Conservation (phyloP, 345 rosid species). For the Euclidium syriacum region DNA sequence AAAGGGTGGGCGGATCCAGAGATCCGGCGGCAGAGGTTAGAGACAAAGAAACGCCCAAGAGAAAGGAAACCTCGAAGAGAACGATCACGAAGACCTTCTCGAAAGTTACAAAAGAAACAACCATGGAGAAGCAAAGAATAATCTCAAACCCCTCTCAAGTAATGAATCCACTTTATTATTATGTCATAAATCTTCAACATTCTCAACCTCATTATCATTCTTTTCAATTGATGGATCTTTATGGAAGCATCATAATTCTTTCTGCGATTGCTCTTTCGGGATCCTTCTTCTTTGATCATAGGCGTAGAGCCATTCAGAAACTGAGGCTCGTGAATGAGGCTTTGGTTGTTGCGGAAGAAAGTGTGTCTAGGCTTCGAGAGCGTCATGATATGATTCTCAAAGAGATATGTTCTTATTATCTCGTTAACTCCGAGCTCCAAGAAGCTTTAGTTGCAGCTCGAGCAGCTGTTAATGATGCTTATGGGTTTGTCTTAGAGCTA, state of each 20-base stretch:
- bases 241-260: constrained; percentile 25
- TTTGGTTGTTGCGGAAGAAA: constrained; percentile 47
- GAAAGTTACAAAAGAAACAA: constrained; percentile 15
- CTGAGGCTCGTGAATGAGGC: constrained; percentile 47
- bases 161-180: constrained; percentile 13
- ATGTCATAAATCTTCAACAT: neutral
- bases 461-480: constrained; percentile 44
- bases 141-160: neutral
- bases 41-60: constrained; percentile 24
- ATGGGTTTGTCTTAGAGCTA: constrained; percentile 37
- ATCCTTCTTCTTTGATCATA: constrained; percentile 32
- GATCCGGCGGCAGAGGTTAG: constrained; percentile 58
- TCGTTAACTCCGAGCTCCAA: constrained; percentile 42
- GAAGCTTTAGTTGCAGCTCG: constrained; percentile 43
- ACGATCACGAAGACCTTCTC: constrained; percentile 5
- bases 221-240: constrained; percentile 23
- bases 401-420: constrained; percentile 41
- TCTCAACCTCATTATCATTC: neutral
- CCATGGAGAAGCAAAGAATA: constrained; percentile 28
- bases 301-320: constrained; percentile 41
- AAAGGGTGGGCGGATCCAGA: constrained; percentile 95
- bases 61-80: constrained; percentile 7
- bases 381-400: constrained; percentile 49
- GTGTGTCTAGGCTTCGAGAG: constrained; percentile 41
- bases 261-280: constrained; percentile 44